Percentiles rank a stretch among this genome's conserved stretches.
phyloP scores from a whole-genome alignment of 2,329 filamentous ascomycete species.

The Scleromitrula shiraiana region DNA sequence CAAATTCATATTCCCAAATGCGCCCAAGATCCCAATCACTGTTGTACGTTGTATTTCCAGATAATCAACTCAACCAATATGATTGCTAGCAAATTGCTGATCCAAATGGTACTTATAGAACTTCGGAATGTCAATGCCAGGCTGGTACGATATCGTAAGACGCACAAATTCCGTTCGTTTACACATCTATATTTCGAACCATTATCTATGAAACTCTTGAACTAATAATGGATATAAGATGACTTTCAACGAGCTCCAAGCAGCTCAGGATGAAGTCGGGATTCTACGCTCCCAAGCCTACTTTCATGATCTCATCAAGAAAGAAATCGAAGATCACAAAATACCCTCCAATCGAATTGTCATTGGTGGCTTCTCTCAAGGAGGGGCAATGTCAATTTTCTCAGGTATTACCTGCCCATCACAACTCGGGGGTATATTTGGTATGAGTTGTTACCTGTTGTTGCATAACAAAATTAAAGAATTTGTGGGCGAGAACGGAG shows the following conservation, averaged over 20 bases:
- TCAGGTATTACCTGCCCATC: conserved; percentile 63
- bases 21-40: conserved; percentile 80
- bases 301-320: conserved; percentile 70
- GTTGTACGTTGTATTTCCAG: conserved; percentile 38
- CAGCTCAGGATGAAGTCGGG: conserved; percentile 60
- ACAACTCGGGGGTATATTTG: conserved; percentile 83
- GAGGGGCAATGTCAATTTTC: conserved; percentile 79
- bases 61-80: too few species aligned
- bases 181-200: neutral
- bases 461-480: conserved; percentile 57
- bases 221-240: too few species aligned
- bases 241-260: conserved; percentile 37
- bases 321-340: conserved; percentile 65
- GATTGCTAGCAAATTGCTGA: neutral
- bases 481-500: conserved; percentile 42
- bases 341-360: conserved; percentile 79
- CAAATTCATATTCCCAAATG: conserved; percentile 90
- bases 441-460: conserved; percentile 73
- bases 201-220: too few species aligned
- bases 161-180: conserved; percentile 21
- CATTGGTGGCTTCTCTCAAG: conserved; percentile 78
- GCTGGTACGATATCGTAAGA: conserved; percentile 75
- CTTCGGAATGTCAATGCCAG: conserved; percentile 71
- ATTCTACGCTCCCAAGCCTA: conserved; percentile 66
- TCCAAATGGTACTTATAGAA: conserved; percentile 43